phyloP scores from a whole-genome alignment of 768 basidiomycete species.

The Termitomyces sp. region DNA sequence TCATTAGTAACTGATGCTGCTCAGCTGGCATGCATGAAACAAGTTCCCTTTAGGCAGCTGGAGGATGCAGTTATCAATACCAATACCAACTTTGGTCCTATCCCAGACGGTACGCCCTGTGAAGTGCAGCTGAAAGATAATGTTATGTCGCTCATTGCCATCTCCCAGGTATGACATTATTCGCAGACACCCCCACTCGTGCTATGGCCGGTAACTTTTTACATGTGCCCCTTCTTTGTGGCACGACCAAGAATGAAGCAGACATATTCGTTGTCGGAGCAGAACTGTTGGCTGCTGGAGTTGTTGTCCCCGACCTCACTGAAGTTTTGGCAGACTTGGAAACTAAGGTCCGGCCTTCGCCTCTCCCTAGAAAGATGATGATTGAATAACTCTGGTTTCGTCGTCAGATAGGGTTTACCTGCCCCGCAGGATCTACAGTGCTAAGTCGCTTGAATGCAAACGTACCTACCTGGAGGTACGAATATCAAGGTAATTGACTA shows the following conservation, averaged over 20 bases:
- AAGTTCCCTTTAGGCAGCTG: constrained; percentile 22
- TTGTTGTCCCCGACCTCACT: constrained; percentile 23
- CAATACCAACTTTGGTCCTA: constrained; percentile 20
- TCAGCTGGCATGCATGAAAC: constrained; percentile 32
- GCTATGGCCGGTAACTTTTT: constrained; percentile 15
- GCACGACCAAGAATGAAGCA: constrained; percentile 27
- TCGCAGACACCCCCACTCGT: constrained; percentile 21
- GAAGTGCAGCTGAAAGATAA: not conserved
- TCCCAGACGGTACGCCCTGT: constrained; percentile 24
- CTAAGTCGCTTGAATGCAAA: constrained; percentile 22
- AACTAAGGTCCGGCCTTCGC: constrained; percentile 20
- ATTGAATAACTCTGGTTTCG: not conserved
- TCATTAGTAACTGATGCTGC: constrained; percentile 17
- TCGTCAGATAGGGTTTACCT: constrained; percentile 19
- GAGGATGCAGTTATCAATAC: constrained; percentile 27
- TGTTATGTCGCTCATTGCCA: not conserved
- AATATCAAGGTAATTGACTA: constrained; percentile 18
- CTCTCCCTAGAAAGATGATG: not conserved
- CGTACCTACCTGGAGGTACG: constrained; percentile 16
- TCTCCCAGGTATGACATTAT: constrained; percentile 25
- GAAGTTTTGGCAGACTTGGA: constrained; percentile 22
- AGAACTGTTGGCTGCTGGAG: constrained; percentile 20
- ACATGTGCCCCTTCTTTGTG: constrained; percentile 17
- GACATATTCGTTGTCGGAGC: constrained; percentile 27
- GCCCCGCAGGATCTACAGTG: constrained; percentile 22